Percentiles rank a stretch among this genome's conserved stretches.
phyloP scores from a whole-genome alignment of 2,329 filamentous ascomycete species.

The Calonectria ilicicola region DNA sequence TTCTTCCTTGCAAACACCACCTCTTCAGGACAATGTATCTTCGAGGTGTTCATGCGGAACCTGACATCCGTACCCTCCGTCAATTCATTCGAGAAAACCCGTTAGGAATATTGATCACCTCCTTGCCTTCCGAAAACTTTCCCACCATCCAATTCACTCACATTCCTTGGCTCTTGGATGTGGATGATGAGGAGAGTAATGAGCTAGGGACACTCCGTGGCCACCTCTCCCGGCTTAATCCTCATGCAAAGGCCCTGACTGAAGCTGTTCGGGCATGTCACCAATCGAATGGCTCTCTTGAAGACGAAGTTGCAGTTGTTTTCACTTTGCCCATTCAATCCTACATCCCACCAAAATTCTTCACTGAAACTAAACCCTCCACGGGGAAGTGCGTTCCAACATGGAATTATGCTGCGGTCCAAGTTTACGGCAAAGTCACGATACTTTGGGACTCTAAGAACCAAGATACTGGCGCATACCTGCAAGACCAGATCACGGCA shows the following conservation, averaged over 20 bases:
- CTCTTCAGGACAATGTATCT: conserved; percentile 64
- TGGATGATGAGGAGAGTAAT: conserved; percentile 53
- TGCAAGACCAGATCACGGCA: conserved; percentile 64
- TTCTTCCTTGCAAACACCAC: neutral
- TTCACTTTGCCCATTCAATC: conserved; percentile 70
- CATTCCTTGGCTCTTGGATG: conserved; percentile 70
- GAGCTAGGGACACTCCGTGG: conserved; percentile 63
- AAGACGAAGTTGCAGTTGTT: conserved; percentile 70
- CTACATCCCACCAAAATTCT: conserved; percentile 78
- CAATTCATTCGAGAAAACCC: conserved; percentile 70
- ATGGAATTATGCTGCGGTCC: conserved; percentile 76
- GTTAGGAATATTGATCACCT: conserved; percentile 72
- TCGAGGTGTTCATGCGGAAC: conserved; percentile 64
- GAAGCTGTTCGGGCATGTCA: conserved; percentile 47
- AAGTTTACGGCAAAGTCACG: conserved; percentile 69
- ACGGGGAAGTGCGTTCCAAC: conserved; percentile 77
- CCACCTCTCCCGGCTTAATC: conserved; percentile 73
- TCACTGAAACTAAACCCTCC: conserved; percentile 71
- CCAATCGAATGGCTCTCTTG: conserved; percentile 41
- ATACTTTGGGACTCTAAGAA: conserved; percentile 64
- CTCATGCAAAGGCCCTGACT: conserved; percentile 71
- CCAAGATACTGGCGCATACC: conserved; percentile 55
- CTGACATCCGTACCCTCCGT: conserved; percentile 60
- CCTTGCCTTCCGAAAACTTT: conserved; percentile 61
- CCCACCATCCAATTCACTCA: conserved; percentile 69